Base-by-base conservation (phyloP, 352 stramenopile genomes). In the Pythium rhizo-oryzae region DNA sequence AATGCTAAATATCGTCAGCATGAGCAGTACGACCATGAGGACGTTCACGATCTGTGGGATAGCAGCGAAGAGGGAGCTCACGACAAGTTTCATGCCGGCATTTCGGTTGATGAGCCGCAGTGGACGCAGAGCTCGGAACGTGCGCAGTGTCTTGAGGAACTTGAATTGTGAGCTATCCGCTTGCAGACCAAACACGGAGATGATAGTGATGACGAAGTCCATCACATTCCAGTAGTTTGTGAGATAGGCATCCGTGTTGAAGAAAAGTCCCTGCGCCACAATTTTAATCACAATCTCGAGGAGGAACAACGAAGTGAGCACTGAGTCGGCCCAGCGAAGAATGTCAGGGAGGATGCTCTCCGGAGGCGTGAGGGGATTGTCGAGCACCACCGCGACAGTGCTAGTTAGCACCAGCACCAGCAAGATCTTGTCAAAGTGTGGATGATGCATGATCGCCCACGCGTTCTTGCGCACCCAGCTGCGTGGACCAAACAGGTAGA, bases 1-100 rank as follows among this genome's bases (percentile, higher is more conserved):
- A 57, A 98, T 97, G 61, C 87, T 92, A 72, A 98, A 98, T 55
- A 97, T 93, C 23, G 96, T 78, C 16, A 98, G 66, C 25, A 93
- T 67, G 46, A 96, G 90, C 13, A 98, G 74, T 47, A 91, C 77
- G 3, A 91, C 69, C 55, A 94, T 83, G 19, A 92, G 62, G 7
- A 96, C 85, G 59, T 96, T 96, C 30, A 92, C 65, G 44, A 96
- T 93, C 61, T 87, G 79, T 12, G 88, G 90, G 21, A 97, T 89
- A 24, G 85, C 81, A 13, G 79, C 70, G 21, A 97, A 80, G 21
- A 97, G 68, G 1, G 89, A 90, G 64, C 90, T 96, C 15, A 98
- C 87, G 8, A 97, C 87, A 7, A 98, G 71, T 69, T 93, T 93
- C 44, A 97, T 77, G 0, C 85, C 88, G 0, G 84, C 74, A 53